A percentile compares a stretch with the other conserved stretches of the same genome.
These are phyloP conservation scores for Lichtheimia hyalospora DNA, from an alignment of 371 early-diverging fungal genomes.

Conservation along the genomic window DNA sequence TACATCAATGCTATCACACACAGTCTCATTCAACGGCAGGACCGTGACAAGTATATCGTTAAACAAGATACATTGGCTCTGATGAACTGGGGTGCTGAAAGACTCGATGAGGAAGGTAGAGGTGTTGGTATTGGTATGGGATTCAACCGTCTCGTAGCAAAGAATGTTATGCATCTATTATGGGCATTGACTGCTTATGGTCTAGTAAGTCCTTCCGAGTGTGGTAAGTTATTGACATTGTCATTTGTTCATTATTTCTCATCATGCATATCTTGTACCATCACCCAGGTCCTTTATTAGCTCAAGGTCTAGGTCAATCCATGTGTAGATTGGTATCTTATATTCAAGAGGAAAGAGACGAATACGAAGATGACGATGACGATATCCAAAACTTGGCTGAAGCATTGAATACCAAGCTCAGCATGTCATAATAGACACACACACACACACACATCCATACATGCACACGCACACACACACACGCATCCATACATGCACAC, in stretches of 20 bases:
- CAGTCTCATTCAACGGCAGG: conserved; percentile 18
- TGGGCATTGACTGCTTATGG: conserved; percentile 44
- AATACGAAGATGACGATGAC: conserved; percentile 31
- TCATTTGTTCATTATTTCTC: too few relatives aligned
- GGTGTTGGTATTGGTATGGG: conserved; percentile 48
- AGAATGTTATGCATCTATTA: conserved; percentile 43
- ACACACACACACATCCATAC: background rate
- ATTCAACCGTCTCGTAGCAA: conserved; percentile 42
- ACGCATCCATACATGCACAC: background rate
- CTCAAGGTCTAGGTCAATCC: conserved; percentile 30
- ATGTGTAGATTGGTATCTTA: conserved; percentile 40
- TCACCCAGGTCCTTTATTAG: conserved; percentile 22
- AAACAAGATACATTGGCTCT: conserved; percentile 29
- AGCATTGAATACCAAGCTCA: conserved; percentile 38
- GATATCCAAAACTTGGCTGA: conserved; percentile 42
- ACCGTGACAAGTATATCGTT: conserved; percentile 19
- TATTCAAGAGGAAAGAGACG: conserved; percentile 43
- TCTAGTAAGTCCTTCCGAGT: conserved; percentile 27
- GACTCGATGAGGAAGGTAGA: conserved; percentile 43
- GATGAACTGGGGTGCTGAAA: conserved; percentile 40
- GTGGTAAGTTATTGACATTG: conserved; percentile 25
- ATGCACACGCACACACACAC: background rate
- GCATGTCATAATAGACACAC: conserved; percentile 13
- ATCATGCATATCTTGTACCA: too few relatives aligned
- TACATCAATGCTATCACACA: conserved; percentile 39